Base-by-base conservation (phyloP, 805 yeast genomes). In the Wickerhamomyces silvicola region DNA sequence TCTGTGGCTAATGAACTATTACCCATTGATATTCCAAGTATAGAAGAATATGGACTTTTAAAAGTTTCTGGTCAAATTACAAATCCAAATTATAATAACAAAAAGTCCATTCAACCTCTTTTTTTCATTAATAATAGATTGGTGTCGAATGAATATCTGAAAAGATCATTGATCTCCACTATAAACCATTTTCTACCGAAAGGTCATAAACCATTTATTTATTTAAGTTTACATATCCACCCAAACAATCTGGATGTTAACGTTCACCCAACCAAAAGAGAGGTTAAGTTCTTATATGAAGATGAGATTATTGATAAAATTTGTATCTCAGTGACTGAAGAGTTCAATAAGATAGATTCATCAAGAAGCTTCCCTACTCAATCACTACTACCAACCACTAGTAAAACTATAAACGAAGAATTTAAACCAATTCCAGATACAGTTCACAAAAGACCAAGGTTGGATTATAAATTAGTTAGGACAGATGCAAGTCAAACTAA, bases 221-320 rank as follows among this genome's bases (percentile, higher is more conserved):
- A 87, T 55, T 37, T 92, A 32, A 67, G 83, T 29, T 52, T 92
- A n/a, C 61, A 62, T 13, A 74, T 92, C 3, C 62, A 67, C 15
- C 83, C 96, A 1, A 59, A 58, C 21, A 78, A 79, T 38, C 67
- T 92, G 7, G 98, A 92, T 54, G 97, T 92, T 11, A 92, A 92
- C 52, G 79, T 92, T 10, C 98, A 92, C 51, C 98, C 98, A 0
- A 90, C 97, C 0, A 92, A 92, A 46, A 69, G 90, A 37, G 97
- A 90, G 47, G 97, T 92, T 3, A 56, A 94, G 26, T 87, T 92
- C 51, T 59, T 92, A 22, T 57, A 76, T 52, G 97, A 92, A 46
- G 92, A 81, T 27, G 97, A 88, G 50, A 86, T 92, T 14, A 70
- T 84, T 9, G 86, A 78, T 24, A 45, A 50, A 22, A 64, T 88